phyloP scores from a whole-genome alignment of 2,329 filamentous ascomycete species.

The Coniella vitis region DNA sequence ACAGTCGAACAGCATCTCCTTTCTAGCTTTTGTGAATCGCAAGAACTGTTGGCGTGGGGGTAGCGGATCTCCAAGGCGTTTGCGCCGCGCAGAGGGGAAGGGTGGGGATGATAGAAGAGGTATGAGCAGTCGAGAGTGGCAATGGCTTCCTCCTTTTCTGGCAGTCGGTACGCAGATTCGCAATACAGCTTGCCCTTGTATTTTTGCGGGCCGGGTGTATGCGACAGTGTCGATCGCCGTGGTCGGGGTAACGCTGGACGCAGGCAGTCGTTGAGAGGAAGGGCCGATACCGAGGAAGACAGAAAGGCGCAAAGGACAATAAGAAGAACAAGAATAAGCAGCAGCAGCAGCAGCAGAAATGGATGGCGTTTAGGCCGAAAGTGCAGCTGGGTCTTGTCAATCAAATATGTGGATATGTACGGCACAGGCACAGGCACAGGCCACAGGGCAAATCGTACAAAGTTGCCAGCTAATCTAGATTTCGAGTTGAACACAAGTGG shows the following conservation, averaged over 20 bases:
- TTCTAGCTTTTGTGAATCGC: neutral
- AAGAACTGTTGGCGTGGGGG: neutral
- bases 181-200: constrained; percentile 2
- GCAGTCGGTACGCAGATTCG: neutral
- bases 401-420: neutral
- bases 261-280: neutral
- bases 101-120: neutral
- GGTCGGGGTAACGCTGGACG: neutral
- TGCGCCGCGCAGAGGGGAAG: neutral
- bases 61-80: neutral
- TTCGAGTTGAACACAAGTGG: neutral
- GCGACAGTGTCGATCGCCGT: neutral
- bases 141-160: constrained; percentile 7
- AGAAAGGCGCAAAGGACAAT: too few relatives aligned
- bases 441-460: neutral
- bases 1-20: constrained; percentile 10
- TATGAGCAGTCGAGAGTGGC: neutral
- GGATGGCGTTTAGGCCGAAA: too few relatives aligned
- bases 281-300: neutral
- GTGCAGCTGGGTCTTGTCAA: too few relatives aligned
- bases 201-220: constrained; percentile 3
- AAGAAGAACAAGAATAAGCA: neutral
- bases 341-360: too few relatives aligned
- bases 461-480: neutral
- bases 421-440: neutral